Percentiles rank a stretch among this genome's conserved stretches.
These are phyloP conservation scores for Massariosphaeria phaeospora DNA, from an alignment of 495 filamentous ascomycete species.

Conservation along the genomic window DNA sequence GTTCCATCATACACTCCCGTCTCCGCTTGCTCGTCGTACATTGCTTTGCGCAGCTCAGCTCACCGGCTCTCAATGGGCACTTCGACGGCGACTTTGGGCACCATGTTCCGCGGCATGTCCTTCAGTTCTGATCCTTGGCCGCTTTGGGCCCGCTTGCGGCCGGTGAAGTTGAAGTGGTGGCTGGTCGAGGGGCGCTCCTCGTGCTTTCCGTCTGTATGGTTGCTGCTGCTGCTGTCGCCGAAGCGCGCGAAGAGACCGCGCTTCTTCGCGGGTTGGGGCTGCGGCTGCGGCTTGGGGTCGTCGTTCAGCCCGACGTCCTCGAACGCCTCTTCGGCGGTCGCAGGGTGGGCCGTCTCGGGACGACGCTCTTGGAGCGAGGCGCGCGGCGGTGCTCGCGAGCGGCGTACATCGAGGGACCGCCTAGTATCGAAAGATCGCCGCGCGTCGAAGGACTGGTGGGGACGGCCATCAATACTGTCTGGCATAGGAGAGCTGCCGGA, in stretches of 20 bases:
- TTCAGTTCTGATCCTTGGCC: conserved; percentile 57
- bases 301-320: conserved; percentile 89
- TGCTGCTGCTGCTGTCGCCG: conserved; percentile 58
- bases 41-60: too few relatives aligned
- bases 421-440: conserved; percentile 53
- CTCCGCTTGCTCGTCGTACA: too few relatives aligned
- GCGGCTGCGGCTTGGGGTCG: conserved; percentile 57
- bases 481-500: conserved; percentile 79
- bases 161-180: conserved; percentile 60
- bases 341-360: conserved; percentile 31
- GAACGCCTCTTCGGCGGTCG: conserved; percentile 61
- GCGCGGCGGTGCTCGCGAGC: conserved; percentile 49
- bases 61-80: conserved; percentile 16
- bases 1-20: too few relatives aligned
- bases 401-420: conserved; percentile 69
- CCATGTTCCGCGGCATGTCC: conserved; percentile 26
- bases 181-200: conserved; percentile 45
- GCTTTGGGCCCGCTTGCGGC: conserved; percentile 70
- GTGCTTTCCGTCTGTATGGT: not conserved
- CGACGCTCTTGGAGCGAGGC: conserved; percentile 46
- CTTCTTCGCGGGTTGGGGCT: conserved; percentile 66
- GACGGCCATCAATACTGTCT: conserved; percentile 43
- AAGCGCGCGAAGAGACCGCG: conserved; percentile 82
- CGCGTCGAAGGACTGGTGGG: conserved; percentile 77
- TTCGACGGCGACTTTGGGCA: conserved; percentile 6